These are phyloP conservation scores for Solanum chacoense DNA, from an alignment of 305 asterid species.

Conservation along the genomic window DNA sequence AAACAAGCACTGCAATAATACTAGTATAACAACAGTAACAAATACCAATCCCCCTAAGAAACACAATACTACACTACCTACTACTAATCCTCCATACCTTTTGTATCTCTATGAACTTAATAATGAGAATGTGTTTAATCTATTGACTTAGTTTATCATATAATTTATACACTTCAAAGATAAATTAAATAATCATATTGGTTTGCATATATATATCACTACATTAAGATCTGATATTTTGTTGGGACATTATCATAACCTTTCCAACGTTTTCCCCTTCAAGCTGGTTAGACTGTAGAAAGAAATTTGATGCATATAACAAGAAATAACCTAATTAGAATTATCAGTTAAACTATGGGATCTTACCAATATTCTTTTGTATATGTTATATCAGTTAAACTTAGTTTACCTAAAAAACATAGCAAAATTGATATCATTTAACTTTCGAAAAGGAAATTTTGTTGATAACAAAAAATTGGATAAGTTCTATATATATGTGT, in stretches of 20 bases:
- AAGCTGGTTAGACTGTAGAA: background rate
- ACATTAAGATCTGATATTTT: background rate
- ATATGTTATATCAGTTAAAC: background rate
- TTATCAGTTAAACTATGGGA: background rate
- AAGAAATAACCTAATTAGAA: background rate
- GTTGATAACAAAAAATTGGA: background rate
- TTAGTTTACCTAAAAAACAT: background rate
- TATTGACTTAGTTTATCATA: background rate
- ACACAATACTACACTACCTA: background rate
- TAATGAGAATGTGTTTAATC: background rate
- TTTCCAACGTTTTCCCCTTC: background rate
- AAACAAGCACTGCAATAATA: background rate
- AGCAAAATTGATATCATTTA: background rate
- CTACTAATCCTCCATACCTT: background rate
- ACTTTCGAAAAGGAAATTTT: background rate
- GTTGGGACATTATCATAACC: background rate
- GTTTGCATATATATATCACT: background rate
- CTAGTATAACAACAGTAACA: too few species aligned
- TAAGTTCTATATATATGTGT: background rate
- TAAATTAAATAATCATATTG: background rate
- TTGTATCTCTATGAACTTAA: background rate
- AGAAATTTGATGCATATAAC: background rate
- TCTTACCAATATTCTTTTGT: background rate
- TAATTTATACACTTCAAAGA: background rate
- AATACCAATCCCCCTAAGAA: background rate